Base-by-base conservation (phyloP, 1,139 yeast species). In the Saccharomyces uvarum region DNA sequence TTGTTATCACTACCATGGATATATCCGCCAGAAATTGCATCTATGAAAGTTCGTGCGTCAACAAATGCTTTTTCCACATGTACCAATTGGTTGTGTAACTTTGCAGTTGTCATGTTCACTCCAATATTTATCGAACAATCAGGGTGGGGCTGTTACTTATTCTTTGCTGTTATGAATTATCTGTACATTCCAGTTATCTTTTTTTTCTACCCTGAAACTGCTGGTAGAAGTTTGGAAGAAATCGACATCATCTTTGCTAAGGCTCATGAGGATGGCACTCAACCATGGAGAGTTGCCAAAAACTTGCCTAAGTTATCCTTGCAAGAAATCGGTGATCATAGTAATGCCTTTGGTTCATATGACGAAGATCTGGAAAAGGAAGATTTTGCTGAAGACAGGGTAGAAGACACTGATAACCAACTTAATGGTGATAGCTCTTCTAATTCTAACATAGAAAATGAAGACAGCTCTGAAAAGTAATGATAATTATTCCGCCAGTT, bases 181-280 rank as follows among this genome's bases (percentile, higher is more conserved):
- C 48, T 64, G 19, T 74, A 82, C 73, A 73, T 83, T 47, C 87
- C 88, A 38, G 61, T 75, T 62, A 85, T 84, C 54, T 84, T 72
- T 75, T 79, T 86, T 76, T 84, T 79, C 71, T 82, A 79, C 65
- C 87, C 87, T 41, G 88, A 83, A 72, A 82, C 86, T 32, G 80
- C 84, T 11, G 82, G 82, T 56, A 75, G 85, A 63, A 73, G 84
- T 29, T 73, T 83, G 65, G 87, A 82, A 67, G 86, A 82, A 64
- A 76, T 82, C 59, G 86, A 83, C 65, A 74, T 79, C 59, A 83
- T 85, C 59, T 83, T 81, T 63, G 75, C 65, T 44, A 62, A 62
- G 56, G 56, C 72, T 53, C 55, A 61, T 59, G 70, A 72, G 52
- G 82, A 78, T 55, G 74, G 74, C 52, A 71, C 77, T 60, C 75